These are phyloP conservation scores for Fusarium scirpi DNA, from an alignment of 2,329 filamentous ascomycete genomes.

Conservation along the genomic window DNA sequence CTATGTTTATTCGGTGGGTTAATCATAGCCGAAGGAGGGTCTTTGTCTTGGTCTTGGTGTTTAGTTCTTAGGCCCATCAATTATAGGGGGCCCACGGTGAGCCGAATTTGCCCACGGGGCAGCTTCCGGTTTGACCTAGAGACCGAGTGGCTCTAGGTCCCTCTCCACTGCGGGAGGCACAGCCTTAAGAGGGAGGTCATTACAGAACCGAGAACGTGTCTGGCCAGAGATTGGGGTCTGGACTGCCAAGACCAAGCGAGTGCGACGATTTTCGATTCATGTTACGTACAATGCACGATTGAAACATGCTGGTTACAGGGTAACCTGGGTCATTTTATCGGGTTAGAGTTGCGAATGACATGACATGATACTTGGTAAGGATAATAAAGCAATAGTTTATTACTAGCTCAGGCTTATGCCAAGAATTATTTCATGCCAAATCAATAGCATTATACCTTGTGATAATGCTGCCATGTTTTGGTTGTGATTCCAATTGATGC, in stretches of 20 bases:
- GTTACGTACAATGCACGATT: constrained; percentile 6
- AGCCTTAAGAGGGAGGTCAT: constrained; percentile 32
- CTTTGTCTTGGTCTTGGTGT: background rate
- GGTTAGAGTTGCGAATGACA: constrained; percentile 2
- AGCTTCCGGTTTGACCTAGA: constrained; percentile 15
- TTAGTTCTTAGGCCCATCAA: background rate
- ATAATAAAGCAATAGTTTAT: background rate
- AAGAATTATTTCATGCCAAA: background rate
- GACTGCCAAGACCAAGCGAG: background rate
- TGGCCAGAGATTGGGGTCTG: constrained; percentile 1
- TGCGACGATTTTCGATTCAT: constrained; percentile 13
- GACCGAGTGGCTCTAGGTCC: background rate
- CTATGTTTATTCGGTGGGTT: background rate
- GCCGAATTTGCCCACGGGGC: background rate
- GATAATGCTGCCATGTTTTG: background rate
- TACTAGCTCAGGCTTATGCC: background rate
- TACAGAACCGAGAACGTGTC: background rate
- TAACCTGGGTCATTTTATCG: background rate
- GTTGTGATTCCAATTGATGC: background rate
- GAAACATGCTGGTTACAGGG: constrained; percentile 15
- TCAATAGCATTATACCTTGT: background rate
- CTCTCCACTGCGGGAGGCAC: constrained; percentile 16
- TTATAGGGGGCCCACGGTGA: background rate
- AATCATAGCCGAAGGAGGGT: background rate
- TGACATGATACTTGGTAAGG: background rate